Percentiles rank a stretch among this genome's conserved stretches.
Conservation (phyloP, 495 filamentous ascomycete species). For the Aspergillus indologenus region DNA sequence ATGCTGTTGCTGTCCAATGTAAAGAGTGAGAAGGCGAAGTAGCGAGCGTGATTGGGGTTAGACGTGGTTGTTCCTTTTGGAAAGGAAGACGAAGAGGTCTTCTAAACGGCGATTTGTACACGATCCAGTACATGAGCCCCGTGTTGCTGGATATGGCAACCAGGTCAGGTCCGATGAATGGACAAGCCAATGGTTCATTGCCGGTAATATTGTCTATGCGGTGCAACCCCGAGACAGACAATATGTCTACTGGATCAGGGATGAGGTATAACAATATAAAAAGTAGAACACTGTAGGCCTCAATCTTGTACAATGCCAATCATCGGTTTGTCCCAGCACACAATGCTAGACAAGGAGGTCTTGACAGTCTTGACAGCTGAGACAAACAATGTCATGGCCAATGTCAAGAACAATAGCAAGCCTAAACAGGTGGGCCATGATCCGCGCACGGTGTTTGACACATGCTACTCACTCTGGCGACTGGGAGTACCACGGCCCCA, state of each 20-base stretch:
- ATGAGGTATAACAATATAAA: constrained; percentile 23
- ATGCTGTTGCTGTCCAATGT: not conserved
- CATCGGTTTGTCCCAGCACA: not conserved
- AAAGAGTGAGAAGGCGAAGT: not conserved
- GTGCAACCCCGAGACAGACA: constrained; percentile 30
- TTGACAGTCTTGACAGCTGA: constrained; percentile 17
- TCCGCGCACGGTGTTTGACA: not conserved
- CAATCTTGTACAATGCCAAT: constrained; percentile 9
- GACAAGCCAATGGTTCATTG: not conserved
- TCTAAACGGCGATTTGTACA: constrained; percentile 9
- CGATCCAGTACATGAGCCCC: not conserved
- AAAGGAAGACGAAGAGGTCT: not conserved
- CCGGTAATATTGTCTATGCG: constrained; percentile 6
- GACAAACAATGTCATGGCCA: constrained; percentile 21
- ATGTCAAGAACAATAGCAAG: constrained; percentile 6
- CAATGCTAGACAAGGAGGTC: not conserved
- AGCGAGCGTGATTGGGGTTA: not conserved
- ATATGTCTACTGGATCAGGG: constrained; percentile 4
- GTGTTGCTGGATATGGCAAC: not conserved
- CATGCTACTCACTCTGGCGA: constrained; percentile 5
- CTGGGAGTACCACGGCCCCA: not conserved
- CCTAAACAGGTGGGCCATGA: not conserved
- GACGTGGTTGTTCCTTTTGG: not conserved
- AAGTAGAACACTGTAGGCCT: not conserved
- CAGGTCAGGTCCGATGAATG: not conserved